A percentile compares a stretch with the other conserved stretches of the same genome.
These are phyloP conservation scores for Colletotrichum gigasporum DNA, from an alignment of 2,329 filamentous ascomycete species.

Conservation along the genomic window DNA sequence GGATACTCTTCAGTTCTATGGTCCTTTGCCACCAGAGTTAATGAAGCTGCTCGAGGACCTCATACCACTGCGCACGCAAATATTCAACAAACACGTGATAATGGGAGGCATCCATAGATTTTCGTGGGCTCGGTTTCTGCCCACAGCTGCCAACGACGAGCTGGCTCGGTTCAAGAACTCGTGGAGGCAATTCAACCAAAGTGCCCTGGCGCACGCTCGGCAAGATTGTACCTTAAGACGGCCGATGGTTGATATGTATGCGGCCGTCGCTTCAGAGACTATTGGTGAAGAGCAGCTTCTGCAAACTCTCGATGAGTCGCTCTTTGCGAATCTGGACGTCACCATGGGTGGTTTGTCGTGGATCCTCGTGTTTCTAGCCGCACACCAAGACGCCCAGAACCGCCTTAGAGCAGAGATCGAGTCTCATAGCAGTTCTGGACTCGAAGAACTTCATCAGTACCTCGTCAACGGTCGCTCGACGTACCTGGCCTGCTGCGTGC, in stretches of 20 bases:
- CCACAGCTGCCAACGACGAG: not conserved
- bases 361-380: conserved; percentile 52
- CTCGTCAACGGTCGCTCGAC: conserved; percentile 39
- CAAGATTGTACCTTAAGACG: not conserved
- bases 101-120: not conserved
- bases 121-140: not conserved
- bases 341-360: conserved; percentile 53
- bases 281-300: conserved; percentile 36
- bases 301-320: conserved; percentile 56
- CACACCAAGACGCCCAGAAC: conserved; percentile 42
- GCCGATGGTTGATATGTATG: not conserved
- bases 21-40: not conserved
- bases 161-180: not conserved
- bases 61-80: not conserved
- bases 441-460: conserved; percentile 14
- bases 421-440: conserved; percentile 1
- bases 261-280: not conserved
- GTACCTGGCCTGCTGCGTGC: conserved; percentile 44
- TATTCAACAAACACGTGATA: not conserved
- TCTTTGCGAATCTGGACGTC: conserved; percentile 59
- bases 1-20: not conserved
- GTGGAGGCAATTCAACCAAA: not conserved
- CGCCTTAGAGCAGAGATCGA: conserved; percentile 39
- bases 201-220: not conserved
- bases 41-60: not conserved